Evolutionary conservation across 352 stramenopile genomes (phyloP).

Genomic region (Hyaloperonospora arabidopsidis): DNA sequence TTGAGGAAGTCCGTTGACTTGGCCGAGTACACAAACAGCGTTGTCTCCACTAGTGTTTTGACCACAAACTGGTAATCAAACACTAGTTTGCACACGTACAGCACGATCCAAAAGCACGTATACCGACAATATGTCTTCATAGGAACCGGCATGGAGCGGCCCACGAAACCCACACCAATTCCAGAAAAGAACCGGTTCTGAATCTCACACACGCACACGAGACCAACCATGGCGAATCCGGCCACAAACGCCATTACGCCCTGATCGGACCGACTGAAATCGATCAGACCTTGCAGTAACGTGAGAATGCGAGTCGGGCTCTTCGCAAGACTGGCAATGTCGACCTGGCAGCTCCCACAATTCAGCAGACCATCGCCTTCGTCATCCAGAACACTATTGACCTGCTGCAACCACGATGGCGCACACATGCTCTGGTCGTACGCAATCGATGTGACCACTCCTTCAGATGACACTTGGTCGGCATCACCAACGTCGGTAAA

Average conservation of each 20-base stretch:
- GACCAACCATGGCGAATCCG: conserved; percentile 48
- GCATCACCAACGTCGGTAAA: conserved; percentile 36
- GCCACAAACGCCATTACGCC: conserved; percentile 30
- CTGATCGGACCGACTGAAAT: conserved; percentile 30
- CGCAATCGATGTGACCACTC: conserved; percentile 17
- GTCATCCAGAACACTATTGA: conserved; percentile 46
- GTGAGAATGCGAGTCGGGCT: conserved; percentile 37
- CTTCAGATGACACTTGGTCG: conserved; percentile 29
- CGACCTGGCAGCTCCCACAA: conserved; percentile 61
- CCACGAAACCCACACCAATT: conserved; percentile 70
- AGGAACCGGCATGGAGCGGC: conserved; percentile 64
- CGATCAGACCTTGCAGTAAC: conserved; percentile 48
- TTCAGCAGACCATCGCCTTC: conserved; percentile 51
- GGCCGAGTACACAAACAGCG: conserved; percentile 73
- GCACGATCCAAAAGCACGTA: conserved; percentile 73
- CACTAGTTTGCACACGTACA: conserved; percentile 72
- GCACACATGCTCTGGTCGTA: conserved; percentile 61
- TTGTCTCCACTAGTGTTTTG: conserved; percentile 76
- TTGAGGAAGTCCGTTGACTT: conserved; percentile 58
- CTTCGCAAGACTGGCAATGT: conserved; percentile 57
- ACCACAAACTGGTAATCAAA: conserved; percentile 84
- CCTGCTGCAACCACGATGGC: conserved; percentile 35
- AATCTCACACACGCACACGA: conserved; percentile 60
- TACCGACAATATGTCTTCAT: conserved; percentile 73
- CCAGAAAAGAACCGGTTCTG: conserved; percentile 64